A percentile compares a stretch with the other conserved stretches of the same genome.
Conservation (phyloP, 2,329 filamentous ascomycete genomes). For the Phialophora chinensis region DNA sequence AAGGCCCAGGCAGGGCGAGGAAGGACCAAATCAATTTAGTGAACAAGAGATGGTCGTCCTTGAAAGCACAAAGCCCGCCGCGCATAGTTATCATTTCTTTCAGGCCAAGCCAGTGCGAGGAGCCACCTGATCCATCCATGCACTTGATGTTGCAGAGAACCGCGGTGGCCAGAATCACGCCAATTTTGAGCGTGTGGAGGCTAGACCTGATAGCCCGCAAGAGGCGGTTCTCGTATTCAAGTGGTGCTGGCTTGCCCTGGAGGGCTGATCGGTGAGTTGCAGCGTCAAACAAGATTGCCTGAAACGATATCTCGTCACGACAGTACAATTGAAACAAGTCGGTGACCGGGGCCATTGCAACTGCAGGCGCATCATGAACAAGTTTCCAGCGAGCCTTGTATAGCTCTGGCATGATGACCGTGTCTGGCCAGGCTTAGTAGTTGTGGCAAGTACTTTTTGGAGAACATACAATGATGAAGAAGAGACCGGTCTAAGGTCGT, state of each 20-base stretch:
- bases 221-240: slow-evolving; percentile 15
- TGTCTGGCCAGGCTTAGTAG: not conserved
- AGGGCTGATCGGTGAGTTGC: slow-evolving; percentile 16
- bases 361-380: not conserved
- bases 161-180: slow-evolving; percentile 12
- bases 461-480: slow-evolving; percentile 18
- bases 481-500: slow-evolving; percentile 6
- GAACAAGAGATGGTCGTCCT: slow-evolving; percentile 12
- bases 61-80: slow-evolving; percentile 9
- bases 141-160: slow-evolving; percentile 18
- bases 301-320: slow-evolving; percentile 20
- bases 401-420: slow-evolving; percentile 10
- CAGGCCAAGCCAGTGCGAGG: slow-evolving; percentile 12
- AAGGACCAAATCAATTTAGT: slow-evolving; percentile 17
- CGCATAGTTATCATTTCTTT: slow-evolving; percentile 11
- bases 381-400: slow-evolving; percentile 16
- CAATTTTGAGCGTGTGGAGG: slow-evolving; percentile 9
- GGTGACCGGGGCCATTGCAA: slow-evolving; percentile 9
- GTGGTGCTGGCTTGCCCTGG: slow-evolving; percentile 9
- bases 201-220: slow-evolving; percentile 9
- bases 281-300: slow-evolving; percentile 16
- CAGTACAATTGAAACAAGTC: slow-evolving; percentile 20
- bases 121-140: slow-evolving; percentile 9
- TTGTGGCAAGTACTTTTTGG: no score
- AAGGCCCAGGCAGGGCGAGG: slow-evolving; percentile 14